Evolutionary conservation across 352 stramenopile species (phyloP).

Genomic region (Aphanomyces stellatus): DNA sequence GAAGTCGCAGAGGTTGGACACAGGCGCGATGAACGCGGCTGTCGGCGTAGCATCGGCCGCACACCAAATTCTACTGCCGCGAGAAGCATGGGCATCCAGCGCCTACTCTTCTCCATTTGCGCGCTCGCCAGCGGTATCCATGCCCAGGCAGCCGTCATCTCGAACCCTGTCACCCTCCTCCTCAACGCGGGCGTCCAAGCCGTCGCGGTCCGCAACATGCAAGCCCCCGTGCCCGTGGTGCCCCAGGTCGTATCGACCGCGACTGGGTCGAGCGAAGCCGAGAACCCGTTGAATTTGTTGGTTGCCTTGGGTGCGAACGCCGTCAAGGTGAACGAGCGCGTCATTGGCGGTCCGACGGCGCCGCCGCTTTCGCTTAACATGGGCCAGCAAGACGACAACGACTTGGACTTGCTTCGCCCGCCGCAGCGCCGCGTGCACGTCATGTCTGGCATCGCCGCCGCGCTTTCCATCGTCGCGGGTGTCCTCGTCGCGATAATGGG

Average conservation of each 20-base stretch:
- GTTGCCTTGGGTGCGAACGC: too few species aligned
- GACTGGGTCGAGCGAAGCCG: too few species aligned
- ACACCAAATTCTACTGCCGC: background rate
- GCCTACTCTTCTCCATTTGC: background rate
- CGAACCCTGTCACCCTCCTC: background rate
- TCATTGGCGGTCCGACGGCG: too few species aligned
- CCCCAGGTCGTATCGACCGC: background rate
- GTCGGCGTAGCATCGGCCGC: background rate
- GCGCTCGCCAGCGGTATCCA: background rate
- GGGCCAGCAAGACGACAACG: background rate
- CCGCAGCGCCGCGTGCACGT: background rate
- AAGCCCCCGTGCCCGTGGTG: too few species aligned
- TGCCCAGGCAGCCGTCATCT: background rate
- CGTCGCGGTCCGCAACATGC: background rate
- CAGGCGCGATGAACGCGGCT: background rate
- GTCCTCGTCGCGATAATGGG: slow-evolving; percentile 37
- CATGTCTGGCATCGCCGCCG: slow-evolving; percentile 30
- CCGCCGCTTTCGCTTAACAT: background rate
- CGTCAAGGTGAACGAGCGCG: too few species aligned
- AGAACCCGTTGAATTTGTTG: too few species aligned
- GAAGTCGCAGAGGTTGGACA: slow-evolving; percentile 6
- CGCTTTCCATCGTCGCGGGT: slow-evolving; percentile 37
- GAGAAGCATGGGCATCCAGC: background rate
- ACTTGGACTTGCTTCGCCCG: background rate
- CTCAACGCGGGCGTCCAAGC: background rate